Conservation (phyloP, 1,284 basidiomycete species). For the Paramarasmius palmivorus region DNA sequence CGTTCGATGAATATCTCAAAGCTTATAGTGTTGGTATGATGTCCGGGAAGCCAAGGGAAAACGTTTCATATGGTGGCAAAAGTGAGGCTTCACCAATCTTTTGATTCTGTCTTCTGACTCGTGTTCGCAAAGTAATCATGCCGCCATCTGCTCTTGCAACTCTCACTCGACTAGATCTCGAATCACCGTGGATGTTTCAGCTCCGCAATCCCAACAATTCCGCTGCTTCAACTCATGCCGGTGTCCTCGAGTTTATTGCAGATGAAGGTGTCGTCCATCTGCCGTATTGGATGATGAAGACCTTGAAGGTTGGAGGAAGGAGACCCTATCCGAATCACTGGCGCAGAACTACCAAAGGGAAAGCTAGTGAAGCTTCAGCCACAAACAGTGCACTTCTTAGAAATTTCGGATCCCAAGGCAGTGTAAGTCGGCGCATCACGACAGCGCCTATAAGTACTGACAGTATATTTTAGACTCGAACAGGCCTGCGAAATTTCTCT, state of each 20-base stretch:
- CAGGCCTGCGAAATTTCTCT: constrained; percentile 96
- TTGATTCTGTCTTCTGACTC: constrained; percentile 11
- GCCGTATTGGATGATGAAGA: constrained; percentile 99
- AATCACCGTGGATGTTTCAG: constrained; percentile 95
- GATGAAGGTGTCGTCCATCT: constrained; percentile 95
- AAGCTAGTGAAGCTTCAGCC: constrained; percentile 97
- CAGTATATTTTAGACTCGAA: constrained; percentile 68
- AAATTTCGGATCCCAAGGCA: constrained; percentile 94
- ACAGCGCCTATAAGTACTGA: not conserved
- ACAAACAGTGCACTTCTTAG: constrained; percentile 92
- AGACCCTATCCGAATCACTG: constrained; percentile 91
- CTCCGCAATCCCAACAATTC: constrained; percentile 88
- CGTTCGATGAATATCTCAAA: constrained; percentile 82
- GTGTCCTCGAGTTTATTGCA: constrained; percentile 98
- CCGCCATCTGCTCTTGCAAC: constrained; percentile 92
- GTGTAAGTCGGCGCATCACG: constrained; percentile 63
- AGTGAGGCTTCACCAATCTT: constrained; percentile 60
- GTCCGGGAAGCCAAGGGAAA: constrained; percentile 77
- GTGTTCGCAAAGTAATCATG: constrained; percentile 79
- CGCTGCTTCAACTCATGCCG: constrained; percentile 89
- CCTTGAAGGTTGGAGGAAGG: constrained; percentile 90
- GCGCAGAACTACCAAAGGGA: constrained; percentile 88
- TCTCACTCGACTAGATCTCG: constrained; percentile 87
- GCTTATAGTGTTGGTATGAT: constrained; percentile 89
- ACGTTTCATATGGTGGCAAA: constrained; percentile 96